Evolutionary conservation across 352 stramenopile species (phyloP).

Genomic region (Globisporangium lucens): DNA sequence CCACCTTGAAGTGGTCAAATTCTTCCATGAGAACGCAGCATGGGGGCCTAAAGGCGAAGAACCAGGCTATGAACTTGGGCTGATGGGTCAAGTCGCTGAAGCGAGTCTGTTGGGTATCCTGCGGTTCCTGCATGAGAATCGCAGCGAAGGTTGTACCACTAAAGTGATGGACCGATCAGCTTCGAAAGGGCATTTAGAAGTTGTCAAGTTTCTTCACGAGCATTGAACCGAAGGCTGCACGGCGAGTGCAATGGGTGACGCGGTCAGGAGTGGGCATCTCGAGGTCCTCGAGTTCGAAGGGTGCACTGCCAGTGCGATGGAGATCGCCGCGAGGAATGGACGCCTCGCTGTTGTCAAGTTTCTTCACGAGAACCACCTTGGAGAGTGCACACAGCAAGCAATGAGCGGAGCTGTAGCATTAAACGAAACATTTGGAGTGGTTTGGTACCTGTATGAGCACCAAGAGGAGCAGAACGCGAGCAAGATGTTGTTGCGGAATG

Average conservation of each 20-base stretch:
- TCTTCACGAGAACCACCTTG: background rate
- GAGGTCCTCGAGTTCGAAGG: background rate
- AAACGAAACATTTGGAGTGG: background rate
- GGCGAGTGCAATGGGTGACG: background rate
- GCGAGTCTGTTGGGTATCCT: no score
- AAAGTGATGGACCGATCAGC: background rate
- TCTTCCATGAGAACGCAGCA: no score
- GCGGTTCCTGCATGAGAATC: no score
- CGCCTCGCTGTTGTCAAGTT: background rate
- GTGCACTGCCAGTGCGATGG: background rate
- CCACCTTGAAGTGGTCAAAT: no score
- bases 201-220: background rate
- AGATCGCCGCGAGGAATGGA: background rate
- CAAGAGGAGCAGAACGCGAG: background rate
- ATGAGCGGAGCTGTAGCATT: background rate
- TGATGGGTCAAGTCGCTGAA: no score
- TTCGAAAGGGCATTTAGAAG: background rate
- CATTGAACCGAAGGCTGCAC: background rate
- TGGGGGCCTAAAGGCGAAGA: no score
- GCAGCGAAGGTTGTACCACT: no score
- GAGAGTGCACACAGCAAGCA: background rate
- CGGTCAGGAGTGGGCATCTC: background rate
- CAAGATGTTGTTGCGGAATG: background rate
- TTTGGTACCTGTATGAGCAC: background rate
- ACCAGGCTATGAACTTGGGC: no score